Evolutionary conservation across 148 eudicot genomes (phyloP).

Genomic region (Cornus florida): DNA sequence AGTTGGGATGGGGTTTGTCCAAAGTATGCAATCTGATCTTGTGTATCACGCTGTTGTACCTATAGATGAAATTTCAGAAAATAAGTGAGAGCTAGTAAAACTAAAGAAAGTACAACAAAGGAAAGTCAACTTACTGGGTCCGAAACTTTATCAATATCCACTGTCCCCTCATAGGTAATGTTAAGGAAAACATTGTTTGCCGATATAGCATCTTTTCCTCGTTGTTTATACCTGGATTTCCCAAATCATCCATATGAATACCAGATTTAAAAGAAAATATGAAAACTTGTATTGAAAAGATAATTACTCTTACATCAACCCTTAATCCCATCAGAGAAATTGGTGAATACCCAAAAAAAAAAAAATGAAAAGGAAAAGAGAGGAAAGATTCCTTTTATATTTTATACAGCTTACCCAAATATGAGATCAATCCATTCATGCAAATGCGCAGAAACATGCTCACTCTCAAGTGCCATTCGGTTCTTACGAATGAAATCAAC

Average conservation of each 20-base stretch:
- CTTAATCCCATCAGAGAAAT: not conserved
- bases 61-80: constrained; percentile 29
- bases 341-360: not conserved
- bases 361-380: too few relatives aligned
- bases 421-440: constrained; percentile 99
- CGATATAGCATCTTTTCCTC: constrained; percentile 88
- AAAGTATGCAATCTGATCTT: constrained; percentile 98
- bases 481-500: constrained; percentile 92
- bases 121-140: constrained; percentile 71
- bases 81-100: constrained; percentile 8
- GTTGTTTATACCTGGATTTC: constrained; percentile 79
- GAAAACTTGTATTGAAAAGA: not conserved
- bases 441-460: constrained; percentile 92
- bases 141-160: constrained; percentile 83
- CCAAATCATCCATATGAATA: constrained; percentile 15
- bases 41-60: constrained; percentile 92
- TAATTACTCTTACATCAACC: not conserved
- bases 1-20: constrained; percentile 99
- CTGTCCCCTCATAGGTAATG: constrained; percentile 89
- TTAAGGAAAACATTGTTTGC: constrained; percentile 95
- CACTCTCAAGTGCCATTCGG: constrained; percentile 97
- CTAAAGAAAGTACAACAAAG: constrained; percentile 6
- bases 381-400: not conserved
- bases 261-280: not conserved
- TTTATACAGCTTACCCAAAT: constrained; percentile 69